A percentile compares a stretch with the other conserved stretches of the same genome.
Evolutionary conservation across 164 flowering plant species (phyloP).

Genomic region (Aristolochia californica): DNA sequence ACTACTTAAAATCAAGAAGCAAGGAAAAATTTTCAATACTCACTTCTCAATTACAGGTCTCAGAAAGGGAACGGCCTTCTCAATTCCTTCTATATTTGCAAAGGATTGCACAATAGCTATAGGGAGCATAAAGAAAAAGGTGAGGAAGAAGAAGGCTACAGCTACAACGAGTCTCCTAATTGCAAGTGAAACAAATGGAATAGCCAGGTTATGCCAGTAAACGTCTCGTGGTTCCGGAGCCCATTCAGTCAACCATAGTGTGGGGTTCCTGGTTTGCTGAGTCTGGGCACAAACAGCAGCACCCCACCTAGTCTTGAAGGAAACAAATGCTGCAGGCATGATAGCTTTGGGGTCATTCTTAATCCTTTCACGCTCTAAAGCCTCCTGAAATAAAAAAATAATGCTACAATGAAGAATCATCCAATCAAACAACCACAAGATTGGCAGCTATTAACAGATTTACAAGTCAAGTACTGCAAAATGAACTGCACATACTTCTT

Average conservation of each 20-base stretch:
- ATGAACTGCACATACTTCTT: constrained; percentile 33
- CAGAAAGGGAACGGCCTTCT: constrained; percentile 56
- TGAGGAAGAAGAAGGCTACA: constrained; percentile 77
- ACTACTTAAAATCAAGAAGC: neutral
- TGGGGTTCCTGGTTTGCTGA: constrained; percentile 79
- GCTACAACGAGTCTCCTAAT: constrained; percentile 56
- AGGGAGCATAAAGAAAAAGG: constrained; percentile 90
- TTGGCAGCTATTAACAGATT: neutral
- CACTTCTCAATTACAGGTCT: constrained; percentile 38
- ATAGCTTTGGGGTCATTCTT: constrained; percentile 36
- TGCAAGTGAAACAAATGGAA: constrained; percentile 68
- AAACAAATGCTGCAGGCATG: constrained; percentile 92
- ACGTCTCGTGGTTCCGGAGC: constrained; percentile 93
- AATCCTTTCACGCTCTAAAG: constrained; percentile 37
- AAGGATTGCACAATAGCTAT: constrained; percentile 81
- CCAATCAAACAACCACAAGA: neutral
- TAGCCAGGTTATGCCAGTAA: constrained; percentile 76
- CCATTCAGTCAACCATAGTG: constrained; percentile 86
- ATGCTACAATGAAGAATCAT: neutral
- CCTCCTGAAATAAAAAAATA: constrained; percentile 29
- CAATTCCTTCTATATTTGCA: constrained; percentile 79
- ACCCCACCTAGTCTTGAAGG: constrained; percentile 78
- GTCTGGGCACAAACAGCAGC: constrained; percentile 98
- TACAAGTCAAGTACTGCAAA: neutral
- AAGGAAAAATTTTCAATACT: constrained; percentile 6